phyloP scores from a whole-genome alignment of 1,139 yeast genomes.

The Candida gigantensis region DNA sequence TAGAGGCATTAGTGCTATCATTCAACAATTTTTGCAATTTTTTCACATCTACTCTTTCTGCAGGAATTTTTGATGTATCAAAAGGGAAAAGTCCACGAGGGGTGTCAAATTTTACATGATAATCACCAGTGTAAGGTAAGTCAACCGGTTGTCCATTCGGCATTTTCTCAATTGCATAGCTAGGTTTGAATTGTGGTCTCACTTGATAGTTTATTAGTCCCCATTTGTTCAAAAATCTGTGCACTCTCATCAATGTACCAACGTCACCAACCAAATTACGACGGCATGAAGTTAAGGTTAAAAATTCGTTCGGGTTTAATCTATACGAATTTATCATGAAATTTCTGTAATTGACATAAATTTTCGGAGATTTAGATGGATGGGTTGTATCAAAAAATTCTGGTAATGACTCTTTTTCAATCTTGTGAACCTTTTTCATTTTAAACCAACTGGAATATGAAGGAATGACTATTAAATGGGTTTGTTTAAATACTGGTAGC shows the following conservation, averaged over 20 bases:
- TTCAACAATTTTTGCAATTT: constrained; percentile 55
- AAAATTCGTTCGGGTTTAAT: constrained; percentile 87
- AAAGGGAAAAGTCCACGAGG: constrained; percentile 96
- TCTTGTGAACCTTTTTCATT: constrained; percentile 64
- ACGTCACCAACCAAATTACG: constrained; percentile 96
- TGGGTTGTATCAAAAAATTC: constrained; percentile 81
- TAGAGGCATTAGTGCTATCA: constrained; percentile 2
- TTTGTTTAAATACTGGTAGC: constrained; percentile 49
- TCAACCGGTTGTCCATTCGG: constrained; percentile 49
- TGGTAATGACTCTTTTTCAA: constrained; percentile 75
- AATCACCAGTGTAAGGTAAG: constrained; percentile 68
- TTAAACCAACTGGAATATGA: constrained; percentile 93
- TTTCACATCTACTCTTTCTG: constrained; percentile 54
- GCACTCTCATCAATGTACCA: constrained; percentile 87
- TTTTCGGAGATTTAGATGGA: constrained; percentile 83
- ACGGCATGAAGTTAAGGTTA: constrained; percentile 91
- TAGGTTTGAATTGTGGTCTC: constrained; percentile 65
- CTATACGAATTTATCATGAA: constrained; percentile 93
- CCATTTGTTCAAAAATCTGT: constrained; percentile 90
- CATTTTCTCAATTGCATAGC: constrained; percentile 60
- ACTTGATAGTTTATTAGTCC: constrained; percentile 95
- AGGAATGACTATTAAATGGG: constrained; percentile 89
- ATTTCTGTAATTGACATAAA: constrained; percentile 85
- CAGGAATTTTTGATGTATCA: constrained; percentile 68
- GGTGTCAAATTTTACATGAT: constrained; percentile 73